Conservation (phyloP, 1,284 basidiomycete genomes). For the Leccinum huronense region DNA sequence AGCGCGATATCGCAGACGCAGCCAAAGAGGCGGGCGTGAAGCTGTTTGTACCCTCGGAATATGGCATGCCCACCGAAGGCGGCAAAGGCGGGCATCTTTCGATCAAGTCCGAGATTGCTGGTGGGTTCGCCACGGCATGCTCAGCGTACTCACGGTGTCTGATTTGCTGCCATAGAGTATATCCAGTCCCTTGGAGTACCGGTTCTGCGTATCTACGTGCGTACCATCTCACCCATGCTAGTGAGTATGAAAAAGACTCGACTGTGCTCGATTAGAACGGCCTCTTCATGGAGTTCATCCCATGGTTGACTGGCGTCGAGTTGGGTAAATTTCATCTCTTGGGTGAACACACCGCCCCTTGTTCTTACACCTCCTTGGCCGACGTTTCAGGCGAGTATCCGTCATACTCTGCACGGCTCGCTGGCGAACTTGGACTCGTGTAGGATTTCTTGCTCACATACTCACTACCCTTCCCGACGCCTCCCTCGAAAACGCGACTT, state of each 20-base stretch:
- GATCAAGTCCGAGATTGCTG: constrained; percentile 29
- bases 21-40: constrained; percentile 40
- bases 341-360: constrained; percentile 33
- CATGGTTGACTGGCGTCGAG: constrained; percentile 23
- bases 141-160: background rate
- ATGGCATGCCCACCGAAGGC: constrained; percentile 34
- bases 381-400: constrained; percentile 34
- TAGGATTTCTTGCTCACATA: constrained; percentile 37
- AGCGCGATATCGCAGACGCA: constrained; percentile 37
- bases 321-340: constrained; percentile 35
- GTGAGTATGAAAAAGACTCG: background rate
- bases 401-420: background rate
- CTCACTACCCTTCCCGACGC: constrained; percentile 33
- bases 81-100: constrained; percentile 25
- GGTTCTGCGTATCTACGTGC: constrained; percentile 35
- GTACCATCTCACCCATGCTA: constrained; percentile 18
- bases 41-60: constrained; percentile 43
- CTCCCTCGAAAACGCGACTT: constrained; percentile 32
- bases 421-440: background rate
- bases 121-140: constrained; percentile 15
- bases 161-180: constrained; percentile 20
- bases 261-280: constrained; percentile 24
- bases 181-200: constrained; percentile 37
- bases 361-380: constrained; percentile 34
- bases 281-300: constrained; percentile 29